A percentile compares a stretch with the other conserved stretches of the same genome.
Evolutionary conservation across 345 rosid species (phyloP).

Genomic region (Citrus inodora): DNA sequence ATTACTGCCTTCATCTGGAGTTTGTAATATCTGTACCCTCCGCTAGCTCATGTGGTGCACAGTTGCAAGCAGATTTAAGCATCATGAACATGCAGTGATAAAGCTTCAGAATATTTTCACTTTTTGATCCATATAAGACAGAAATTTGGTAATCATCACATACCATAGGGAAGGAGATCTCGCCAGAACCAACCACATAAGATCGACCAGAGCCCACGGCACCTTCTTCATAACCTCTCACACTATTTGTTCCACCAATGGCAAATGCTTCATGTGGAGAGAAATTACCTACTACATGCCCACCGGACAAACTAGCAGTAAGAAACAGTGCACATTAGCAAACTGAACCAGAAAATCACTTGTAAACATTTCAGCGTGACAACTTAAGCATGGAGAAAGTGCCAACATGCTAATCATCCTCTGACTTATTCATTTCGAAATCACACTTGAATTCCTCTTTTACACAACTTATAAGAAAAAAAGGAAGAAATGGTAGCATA

Average conservation of each 20-base stretch:
- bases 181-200: conserved; percentile 82
- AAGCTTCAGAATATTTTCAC: background rate
- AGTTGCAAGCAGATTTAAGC: conserved; percentile 1
- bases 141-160: conserved; percentile 14
- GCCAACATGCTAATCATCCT: background rate
- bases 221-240: conserved; percentile 98
- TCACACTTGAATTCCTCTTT: background rate
- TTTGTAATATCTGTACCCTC: background rate
- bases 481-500: conserved; percentile 14
- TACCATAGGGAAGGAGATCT: conserved; percentile 90
- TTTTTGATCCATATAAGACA: background rate
- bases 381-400: background rate
- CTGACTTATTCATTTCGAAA: background rate
- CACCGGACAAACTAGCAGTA: conserved; percentile 72
- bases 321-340: conserved; percentile 23
- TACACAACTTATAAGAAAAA: background rate
- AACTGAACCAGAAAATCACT: conserved; percentile 8
- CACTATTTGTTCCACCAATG: conserved; percentile 94
- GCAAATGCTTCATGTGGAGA: conserved; percentile 95
- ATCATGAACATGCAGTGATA: background rate
- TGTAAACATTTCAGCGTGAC: background rate
- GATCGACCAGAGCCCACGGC: conserved; percentile 97
- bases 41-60: background rate
- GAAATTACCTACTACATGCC: conserved; percentile 89
- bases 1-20: background rate